Percentiles rank a stretch among this genome's conserved stretches.
These are phyloP conservation scores for Pleurotus djamor DNA, from an alignment of 768 basidiomycete species.

Conservation along the genomic window DNA sequence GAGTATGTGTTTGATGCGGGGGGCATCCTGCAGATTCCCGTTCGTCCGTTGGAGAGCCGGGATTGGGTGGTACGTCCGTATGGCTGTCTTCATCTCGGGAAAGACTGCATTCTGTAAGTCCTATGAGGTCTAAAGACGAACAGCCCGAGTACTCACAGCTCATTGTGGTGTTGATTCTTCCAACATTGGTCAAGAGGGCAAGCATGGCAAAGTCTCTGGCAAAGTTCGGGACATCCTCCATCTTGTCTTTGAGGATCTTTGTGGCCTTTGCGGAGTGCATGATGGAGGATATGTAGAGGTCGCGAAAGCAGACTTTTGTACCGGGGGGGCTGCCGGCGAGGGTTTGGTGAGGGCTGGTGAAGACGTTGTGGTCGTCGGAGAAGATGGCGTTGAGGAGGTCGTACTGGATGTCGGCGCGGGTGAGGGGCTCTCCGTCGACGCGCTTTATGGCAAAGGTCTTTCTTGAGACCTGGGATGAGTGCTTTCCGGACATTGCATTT, in stretches of 20 bases:
- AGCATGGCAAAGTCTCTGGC: slow-evolving; percentile 81
- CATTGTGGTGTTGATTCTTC: slow-evolving; percentile 91
- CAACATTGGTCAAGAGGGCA: slow-evolving; percentile 83
- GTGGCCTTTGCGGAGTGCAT: slow-evolving; percentile 32
- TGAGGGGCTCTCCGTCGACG: slow-evolving; percentile 79
- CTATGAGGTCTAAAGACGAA: background rate
- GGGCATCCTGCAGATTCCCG: slow-evolving; percentile 87
- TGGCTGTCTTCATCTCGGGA: slow-evolving; percentile 90
- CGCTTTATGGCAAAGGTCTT: slow-evolving; percentile 81
- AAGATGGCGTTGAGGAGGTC: slow-evolving; percentile 84
- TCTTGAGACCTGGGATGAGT: slow-evolving; percentile 3
- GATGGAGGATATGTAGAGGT: slow-evolving; percentile 82
- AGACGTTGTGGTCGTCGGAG: slow-evolving; percentile 61
- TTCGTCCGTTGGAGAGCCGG: slow-evolving; percentile 87
- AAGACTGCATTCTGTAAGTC: slow-evolving; percentile 54
- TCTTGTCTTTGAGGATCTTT: slow-evolving; percentile 87
- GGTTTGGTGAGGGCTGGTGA: slow-evolving; percentile 54
- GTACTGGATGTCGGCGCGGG: slow-evolving; percentile 83
- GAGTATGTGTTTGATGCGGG: slow-evolving; percentile 87
- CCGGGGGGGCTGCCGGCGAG: slow-evolving; percentile 33
- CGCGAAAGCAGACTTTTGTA: slow-evolving; percentile 68
- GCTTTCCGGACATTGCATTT: slow-evolving; percentile 5
- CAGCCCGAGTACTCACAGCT: slow-evolving; percentile 53
- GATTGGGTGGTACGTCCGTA: slow-evolving; percentile 89
- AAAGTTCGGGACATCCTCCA: slow-evolving; percentile 78